Base-by-base conservation (phyloP, 192 early-diverging fungal genomes). In the Coemansia reversa region DNA sequence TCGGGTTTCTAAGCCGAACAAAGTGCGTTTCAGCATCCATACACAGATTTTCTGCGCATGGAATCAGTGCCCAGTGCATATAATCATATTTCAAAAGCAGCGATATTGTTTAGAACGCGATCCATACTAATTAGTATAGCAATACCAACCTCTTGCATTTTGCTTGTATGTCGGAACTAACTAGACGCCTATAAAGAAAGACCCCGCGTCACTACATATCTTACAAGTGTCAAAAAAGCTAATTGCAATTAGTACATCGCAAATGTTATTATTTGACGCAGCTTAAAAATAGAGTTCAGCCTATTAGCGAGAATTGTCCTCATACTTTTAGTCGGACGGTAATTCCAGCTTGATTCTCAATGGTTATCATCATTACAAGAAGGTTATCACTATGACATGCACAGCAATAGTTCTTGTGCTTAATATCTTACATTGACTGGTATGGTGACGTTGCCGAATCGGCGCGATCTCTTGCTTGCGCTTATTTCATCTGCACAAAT, bases 261-360 rank as follows among this genome's bases (percentile, higher is more conserved):
- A 45, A 16, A 45, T 45, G 2, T 5, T 12, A 45, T 45, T 45
- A 16, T 14, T 16, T 45, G 14, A 16, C 39, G 1, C 39, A 16
- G 14, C 39, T 16, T 29, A 5, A 16, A 20, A 51, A 58, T 33
- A 1, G 33, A 52, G 58, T 59, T 65, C 53, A 67, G 70, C 33
- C 53, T 70, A 67, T 84, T 75, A 87, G 83, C 71, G 72, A 85
- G 83, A 87, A 86, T 82, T 79, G 76, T 84, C 86, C 77, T 87
- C 87, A 86, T 83, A 69, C 39, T 66, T 50, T 66, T 69, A 51
- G 62, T 89, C 86, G 83, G 87, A 81, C 87, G 87, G 87, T 89
- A 89, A 89, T 89, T 89, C 87, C 87, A 89, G 85, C 84, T 83
- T 84, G 85, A 73, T 85, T 87, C 63, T 85, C 77, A 71, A 55